These are phyloP conservation scores for Ganoderma lingzhi DNA, from an alignment of 1,284 basidiomycete genomes.

Conservation along the genomic window DNA sequence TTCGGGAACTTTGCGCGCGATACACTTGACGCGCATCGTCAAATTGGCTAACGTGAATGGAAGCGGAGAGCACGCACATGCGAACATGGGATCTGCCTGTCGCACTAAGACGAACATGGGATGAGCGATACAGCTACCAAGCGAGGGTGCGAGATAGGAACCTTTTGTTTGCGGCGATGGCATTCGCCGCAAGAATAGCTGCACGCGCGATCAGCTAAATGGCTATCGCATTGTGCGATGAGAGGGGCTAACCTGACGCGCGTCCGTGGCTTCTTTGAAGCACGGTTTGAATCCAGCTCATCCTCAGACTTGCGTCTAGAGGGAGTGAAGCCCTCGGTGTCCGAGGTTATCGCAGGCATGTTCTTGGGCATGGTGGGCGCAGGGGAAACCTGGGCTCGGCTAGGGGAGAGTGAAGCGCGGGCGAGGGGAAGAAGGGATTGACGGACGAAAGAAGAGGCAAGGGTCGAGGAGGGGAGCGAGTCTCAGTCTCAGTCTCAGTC, in stretches of 20 bases:
- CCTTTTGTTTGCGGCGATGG: constrained; percentile 86
- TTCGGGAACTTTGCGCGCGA: constrained; percentile 84
- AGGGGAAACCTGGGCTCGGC: background rate
- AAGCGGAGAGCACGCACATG: constrained; percentile 60
- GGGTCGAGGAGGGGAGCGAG: constrained; percentile 8
- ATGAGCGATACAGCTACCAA: constrained; percentile 14
- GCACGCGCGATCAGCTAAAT: constrained; percentile 14
- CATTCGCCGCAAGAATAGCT: constrained; percentile 90
- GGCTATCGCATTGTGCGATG: background rate
- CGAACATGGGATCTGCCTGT: constrained; percentile 82
- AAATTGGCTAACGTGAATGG: constrained; percentile 19
- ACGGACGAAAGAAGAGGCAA: constrained; percentile 14
- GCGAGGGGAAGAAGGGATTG: background rate
- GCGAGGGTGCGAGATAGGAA: constrained; percentile 37
- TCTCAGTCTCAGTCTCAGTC: no score
- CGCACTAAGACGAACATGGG: constrained; percentile 57
- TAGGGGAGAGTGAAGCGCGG: background rate
- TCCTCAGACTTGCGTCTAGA: constrained; percentile 69
- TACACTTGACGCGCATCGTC: constrained; percentile 56
- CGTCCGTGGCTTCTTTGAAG: constrained; percentile 75
- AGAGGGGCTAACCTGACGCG: constrained; percentile 67
- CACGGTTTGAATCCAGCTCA: constrained; percentile 51
- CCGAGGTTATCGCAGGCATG: constrained; percentile 27
- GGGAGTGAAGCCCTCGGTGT: constrained; percentile 34
- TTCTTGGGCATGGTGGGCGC: constrained; percentile 39